Evolutionary conservation across 1,284 basidiomycete genomes (phyloP).

Genomic region (Cutaneotrichosporon spelunceum): DNA sequence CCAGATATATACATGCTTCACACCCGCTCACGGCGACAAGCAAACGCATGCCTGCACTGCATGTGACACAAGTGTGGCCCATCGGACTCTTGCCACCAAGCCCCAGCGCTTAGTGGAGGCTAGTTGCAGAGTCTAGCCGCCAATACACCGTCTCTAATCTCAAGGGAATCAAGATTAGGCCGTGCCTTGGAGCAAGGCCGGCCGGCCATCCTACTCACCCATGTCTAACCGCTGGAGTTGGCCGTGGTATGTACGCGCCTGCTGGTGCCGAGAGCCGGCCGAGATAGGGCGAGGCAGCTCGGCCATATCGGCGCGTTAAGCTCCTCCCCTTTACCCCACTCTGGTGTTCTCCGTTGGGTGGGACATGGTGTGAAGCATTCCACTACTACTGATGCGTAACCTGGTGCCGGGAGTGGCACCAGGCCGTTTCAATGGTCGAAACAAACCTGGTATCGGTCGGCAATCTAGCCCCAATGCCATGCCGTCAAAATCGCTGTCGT

Average conservation of each 20-base stretch:
- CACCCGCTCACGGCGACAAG: neutral
- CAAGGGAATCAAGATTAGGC: neutral
- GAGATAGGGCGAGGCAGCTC: conserved; percentile 5
- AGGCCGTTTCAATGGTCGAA: neutral
- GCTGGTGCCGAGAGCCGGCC: conserved; percentile 5
- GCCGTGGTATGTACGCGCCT: conserved; percentile 2
- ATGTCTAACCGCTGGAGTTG: neutral
- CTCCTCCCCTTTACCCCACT: neutral
- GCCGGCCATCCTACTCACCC: neutral
- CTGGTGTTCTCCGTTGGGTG: neutral
- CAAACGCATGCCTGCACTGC: conserved; percentile 1
- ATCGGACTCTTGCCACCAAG: neutral
- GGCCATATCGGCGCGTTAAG: neutral
- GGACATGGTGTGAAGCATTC: neutral
- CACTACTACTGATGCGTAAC: neutral
- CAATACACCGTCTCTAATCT: neutral
- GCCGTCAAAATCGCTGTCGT: neutral
- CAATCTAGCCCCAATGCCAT: neutral
- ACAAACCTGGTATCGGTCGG: neutral
- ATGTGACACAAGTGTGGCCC: conserved; percentile 3
- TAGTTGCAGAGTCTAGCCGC: conserved; percentile 2
- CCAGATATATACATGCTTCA: neutral
- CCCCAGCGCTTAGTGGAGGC: neutral
- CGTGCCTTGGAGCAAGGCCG: conserved; percentile 1
- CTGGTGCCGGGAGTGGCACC: neutral